A percentile compares a stretch with the other conserved stretches of the same genome.
Evolutionary conservation across 78 protist genomes (phyloP).

Genomic region (slime mould (Dictyostelium discoideum)): DNA sequence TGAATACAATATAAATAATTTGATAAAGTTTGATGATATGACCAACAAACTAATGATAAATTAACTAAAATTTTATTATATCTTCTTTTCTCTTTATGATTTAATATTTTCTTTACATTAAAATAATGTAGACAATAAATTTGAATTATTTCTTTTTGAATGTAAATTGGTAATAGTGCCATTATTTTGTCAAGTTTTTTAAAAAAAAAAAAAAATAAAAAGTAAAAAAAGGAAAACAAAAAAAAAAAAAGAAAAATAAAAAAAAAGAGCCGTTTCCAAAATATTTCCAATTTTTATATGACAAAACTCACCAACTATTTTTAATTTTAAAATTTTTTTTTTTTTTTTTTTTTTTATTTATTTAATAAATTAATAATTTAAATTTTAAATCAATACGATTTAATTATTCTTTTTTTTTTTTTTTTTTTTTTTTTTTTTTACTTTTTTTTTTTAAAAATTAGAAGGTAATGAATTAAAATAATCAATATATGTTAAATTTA

Average conservation of each 20-base stretch:
- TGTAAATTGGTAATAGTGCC: neutral
- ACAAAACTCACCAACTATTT: too few species aligned
- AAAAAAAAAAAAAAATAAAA: too few species aligned
- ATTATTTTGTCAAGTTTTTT: too few species aligned
- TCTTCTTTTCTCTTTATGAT: neutral
- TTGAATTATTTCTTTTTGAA: neutral
- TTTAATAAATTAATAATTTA: too few species aligned
- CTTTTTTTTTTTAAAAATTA: slow-evolving; percentile 32
- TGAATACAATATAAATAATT: neutral
- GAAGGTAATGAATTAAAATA: slow-evolving; percentile 32
- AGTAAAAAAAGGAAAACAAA: too few species aligned
- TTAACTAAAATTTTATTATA: neutral
- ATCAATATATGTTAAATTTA: neutral
- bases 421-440: too few species aligned
- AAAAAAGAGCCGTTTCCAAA: too few species aligned
- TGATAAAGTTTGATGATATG: neutral
- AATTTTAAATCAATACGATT: neutral
- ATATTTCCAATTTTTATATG: too few species aligned
- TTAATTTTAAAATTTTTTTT: too few species aligned
- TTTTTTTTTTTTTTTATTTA: too few species aligned
- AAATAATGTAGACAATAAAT: neutral
- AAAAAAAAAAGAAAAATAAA: too few species aligned
- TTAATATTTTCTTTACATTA: neutral
- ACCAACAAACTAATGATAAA: neutral
- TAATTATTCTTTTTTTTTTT: too few species aligned